phyloP scores from a whole-genome alignment of 306 rosid species.

The Begonia loranthoides region DNA sequence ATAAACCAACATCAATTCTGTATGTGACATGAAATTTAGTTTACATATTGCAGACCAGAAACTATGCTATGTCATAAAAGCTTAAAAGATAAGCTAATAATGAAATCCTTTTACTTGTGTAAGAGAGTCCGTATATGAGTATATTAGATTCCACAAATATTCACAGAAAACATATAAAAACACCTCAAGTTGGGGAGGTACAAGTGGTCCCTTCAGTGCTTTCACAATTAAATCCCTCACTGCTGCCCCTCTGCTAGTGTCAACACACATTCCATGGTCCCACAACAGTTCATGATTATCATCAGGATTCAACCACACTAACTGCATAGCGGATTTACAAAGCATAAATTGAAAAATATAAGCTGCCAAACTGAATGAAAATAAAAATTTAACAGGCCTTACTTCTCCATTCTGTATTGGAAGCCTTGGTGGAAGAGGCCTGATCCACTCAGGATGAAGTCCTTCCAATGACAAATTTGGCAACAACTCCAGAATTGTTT shows the following conservation, averaged over 20 bases:
- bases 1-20: too few relatives aligned
- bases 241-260: slow-evolving; percentile 91
- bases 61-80: too few relatives aligned
- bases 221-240: slow-evolving; percentile 79
- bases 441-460: slow-evolving; percentile 71
- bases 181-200: slow-evolving; percentile 88
- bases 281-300: slow-evolving; percentile 83
- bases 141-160: too few relatives aligned
- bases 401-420: slow-evolving; percentile 87
- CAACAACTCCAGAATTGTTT: slow-evolving; percentile 56
- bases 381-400: slow-evolving; percentile 11
- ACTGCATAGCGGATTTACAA: slow-evolving; percentile 43
- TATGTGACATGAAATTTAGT: too few relatives aligned
- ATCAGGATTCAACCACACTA: slow-evolving; percentile 92
- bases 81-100: too few relatives aligned
- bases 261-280: slow-evolving; percentile 94
- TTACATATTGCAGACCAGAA: too few relatives aligned
- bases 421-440: slow-evolving; percentile 92
- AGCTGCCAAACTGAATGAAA: slow-evolving; percentile 15
- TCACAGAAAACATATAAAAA: background rate
- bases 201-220: slow-evolving; percentile 93
- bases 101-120: too few relatives aligned
- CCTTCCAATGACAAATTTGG: slow-evolving; percentile 64
- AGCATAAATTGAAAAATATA: slow-evolving; percentile 14
- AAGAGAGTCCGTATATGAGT: too few relatives aligned